phyloP scores from a whole-genome alignment of 2,329 filamentous ascomycete species.

The Lachnum nothofagi region DNA sequence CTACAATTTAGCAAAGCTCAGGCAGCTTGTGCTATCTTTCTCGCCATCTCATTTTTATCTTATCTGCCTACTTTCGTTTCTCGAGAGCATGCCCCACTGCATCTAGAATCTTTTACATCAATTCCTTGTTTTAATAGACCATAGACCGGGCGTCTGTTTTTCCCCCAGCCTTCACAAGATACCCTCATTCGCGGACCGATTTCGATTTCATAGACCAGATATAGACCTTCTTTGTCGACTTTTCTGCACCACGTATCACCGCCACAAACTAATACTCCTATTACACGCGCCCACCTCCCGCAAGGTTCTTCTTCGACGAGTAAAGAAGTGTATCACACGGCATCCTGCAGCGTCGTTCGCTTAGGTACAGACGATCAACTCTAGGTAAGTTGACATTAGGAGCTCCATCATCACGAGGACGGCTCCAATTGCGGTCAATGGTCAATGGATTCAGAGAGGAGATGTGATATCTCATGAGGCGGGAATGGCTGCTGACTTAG shows the following conservation, averaged over 20 bases:
- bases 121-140: slow-evolving; percentile 20
- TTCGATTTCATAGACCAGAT: background rate
- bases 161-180: slow-evolving; percentile 16
- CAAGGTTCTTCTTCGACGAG: slow-evolving; percentile 10
- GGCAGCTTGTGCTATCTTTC: slow-evolving; percentile 37
- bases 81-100: slow-evolving; percentile 5
- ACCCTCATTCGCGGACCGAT: slow-evolving; percentile 18
- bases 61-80: slow-evolving; percentile 11
- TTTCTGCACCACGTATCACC: slow-evolving; percentile 13
- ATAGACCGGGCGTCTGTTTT: slow-evolving; percentile 25
- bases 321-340: slow-evolving; percentile 18
- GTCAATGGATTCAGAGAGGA: background rate
- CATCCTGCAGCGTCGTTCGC: slow-evolving; percentile 16
- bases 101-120: slow-evolving; percentile 16
- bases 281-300: slow-evolving; percentile 13
- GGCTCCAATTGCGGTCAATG: background rate
- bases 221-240: background rate
- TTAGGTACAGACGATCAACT: slow-evolving; percentile 6
- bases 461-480: slow-evolving; percentile 1
- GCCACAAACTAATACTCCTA: slow-evolving; percentile 8
- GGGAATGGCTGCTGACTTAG: too few species aligned
- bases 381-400: slow-evolving; percentile 12
- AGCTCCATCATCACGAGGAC: background rate
- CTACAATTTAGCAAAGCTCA: slow-evolving; percentile 40
- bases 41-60: slow-evolving; percentile 20